A percentile compares a stretch with the other conserved stretches of the same genome.
phyloP scores from a whole-genome alignment of 208 protist genomes.

The Leptomonas seymouri region DNA sequence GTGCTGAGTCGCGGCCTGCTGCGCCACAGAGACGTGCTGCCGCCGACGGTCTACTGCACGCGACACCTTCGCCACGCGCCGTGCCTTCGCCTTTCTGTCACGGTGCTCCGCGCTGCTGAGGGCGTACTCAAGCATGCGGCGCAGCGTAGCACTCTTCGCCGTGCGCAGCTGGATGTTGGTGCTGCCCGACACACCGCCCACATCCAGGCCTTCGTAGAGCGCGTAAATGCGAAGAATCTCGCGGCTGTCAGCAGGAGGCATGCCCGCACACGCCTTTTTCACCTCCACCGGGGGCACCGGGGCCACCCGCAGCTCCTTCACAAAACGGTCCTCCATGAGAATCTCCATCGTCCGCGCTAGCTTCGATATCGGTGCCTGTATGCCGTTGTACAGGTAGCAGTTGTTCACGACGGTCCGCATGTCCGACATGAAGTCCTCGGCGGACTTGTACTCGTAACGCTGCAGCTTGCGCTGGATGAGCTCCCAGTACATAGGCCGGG shows the following conservation, averaged over 20 bases:
- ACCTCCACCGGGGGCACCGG: slow-evolving; percentile 47
- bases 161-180: slow-evolving; percentile 49
- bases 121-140: slow-evolving; percentile 56
- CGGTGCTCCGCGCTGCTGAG: slow-evolving; percentile 28
- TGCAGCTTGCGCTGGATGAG: slow-evolving; percentile 64
- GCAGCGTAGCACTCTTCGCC: slow-evolving; percentile 63
- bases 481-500: slow-evolving; percentile 69
- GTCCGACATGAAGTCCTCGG: slow-evolving; percentile 72
- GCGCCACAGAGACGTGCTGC: slow-evolving; percentile 8
- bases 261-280: slow-evolving; percentile 36
- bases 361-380: slow-evolving; percentile 41
- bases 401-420: slow-evolving; percentile 85
- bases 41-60: slow-evolving; percentile 21
- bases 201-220: slow-evolving; percentile 58
- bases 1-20: slow-evolving; percentile 19
- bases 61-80: slow-evolving; percentile 27
- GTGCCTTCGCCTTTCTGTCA: slow-evolving; percentile 14
- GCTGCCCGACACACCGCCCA: slow-evolving; percentile 19
- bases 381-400: slow-evolving; percentile 81
- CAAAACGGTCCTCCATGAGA: slow-evolving; percentile 83
- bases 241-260: slow-evolving; percentile 25
- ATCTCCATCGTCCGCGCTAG: slow-evolving; percentile 65
- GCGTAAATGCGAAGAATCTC: slow-evolving; percentile 48
- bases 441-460: slow-evolving; percentile 58
- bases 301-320: slow-evolving; percentile 57